phyloP scores from a whole-genome alignment of 1,139 yeast genomes.

The Yamadazyma triangularis region DNA sequence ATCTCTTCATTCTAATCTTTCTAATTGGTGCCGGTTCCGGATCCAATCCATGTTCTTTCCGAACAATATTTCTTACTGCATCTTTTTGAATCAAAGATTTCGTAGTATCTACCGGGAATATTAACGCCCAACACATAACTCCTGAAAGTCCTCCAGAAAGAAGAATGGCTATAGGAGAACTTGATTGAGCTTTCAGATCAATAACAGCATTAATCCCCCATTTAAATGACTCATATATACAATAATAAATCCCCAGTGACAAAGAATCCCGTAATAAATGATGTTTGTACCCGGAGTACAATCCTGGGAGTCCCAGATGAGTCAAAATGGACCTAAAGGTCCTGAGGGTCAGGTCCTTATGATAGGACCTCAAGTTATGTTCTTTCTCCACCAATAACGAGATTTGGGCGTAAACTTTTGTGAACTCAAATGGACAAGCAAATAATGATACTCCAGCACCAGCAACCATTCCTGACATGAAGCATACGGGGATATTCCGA shows the following conservation, averaged over 20 bases:
- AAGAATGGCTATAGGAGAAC: constrained; percentile 34
- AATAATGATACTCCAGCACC: constrained; percentile 63
- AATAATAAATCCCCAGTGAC: constrained; percentile 71
- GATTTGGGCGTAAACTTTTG: constrained; percentile 78
- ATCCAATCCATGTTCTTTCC: constrained; percentile 42
- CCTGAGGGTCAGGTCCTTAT: constrained; percentile 21
- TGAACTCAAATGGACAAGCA: constrained; percentile 84
- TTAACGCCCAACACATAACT: constrained; percentile 62
- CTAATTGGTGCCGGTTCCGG: constrained; percentile 29
- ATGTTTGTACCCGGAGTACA: constrained; percentile 69
- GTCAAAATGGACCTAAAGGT: constrained; percentile 50
- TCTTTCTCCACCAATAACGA: constrained; percentile 39
- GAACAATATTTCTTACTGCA: constrained; percentile 59
- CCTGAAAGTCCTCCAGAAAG: constrained; percentile 83
- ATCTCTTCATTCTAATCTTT: constrained; percentile 33
- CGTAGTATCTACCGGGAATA: constrained; percentile 78
- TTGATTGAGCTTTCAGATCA: constrained; percentile 22
- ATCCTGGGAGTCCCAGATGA: constrained; percentile 56
- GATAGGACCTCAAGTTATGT: constrained; percentile 1
- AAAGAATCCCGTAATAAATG: constrained; percentile 66
- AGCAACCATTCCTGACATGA: constrained; percentile 60
- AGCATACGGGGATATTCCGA: constrained; percentile 61
- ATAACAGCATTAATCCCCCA: constrained; percentile 35
- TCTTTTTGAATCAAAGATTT: constrained; percentile 75
- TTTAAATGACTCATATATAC: constrained; percentile 70